Conservation (phyloP, 805 yeast genomes). For the Saccharomycopsis sp. region DNA sequence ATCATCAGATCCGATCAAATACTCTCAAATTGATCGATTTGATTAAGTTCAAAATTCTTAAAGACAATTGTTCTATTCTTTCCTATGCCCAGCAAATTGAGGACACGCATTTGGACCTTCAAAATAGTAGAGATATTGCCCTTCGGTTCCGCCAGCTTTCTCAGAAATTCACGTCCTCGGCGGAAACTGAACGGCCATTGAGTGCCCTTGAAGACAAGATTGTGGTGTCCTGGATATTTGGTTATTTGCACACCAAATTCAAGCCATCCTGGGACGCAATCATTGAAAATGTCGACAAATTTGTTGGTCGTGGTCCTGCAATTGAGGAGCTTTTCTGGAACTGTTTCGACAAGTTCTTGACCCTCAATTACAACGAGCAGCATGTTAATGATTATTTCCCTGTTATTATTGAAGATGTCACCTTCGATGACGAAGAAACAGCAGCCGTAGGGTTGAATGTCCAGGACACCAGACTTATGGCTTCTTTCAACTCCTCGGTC, state of each 20-base stretch:
- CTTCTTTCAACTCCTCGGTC: constrained; percentile 31
- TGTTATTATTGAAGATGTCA: constrained; percentile 14
- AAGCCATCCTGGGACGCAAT: constrained; percentile 85
- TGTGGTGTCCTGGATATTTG: constrained; percentile 50
- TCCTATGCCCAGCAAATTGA: constrained; percentile 56
- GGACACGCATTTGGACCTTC: constrained; percentile 61
- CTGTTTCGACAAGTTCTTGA: constrained; percentile 30
- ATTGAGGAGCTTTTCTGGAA: constrained; percentile 49
- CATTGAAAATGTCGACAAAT: constrained; percentile 47
- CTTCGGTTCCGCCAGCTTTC: constrained; percentile 60
- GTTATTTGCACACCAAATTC: constrained; percentile 66
- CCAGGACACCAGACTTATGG: constrained; percentile 37
- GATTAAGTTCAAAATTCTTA: constrained; percentile 23
- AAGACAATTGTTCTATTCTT: constrained; percentile 36
- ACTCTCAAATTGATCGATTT: constrained; percentile 44
- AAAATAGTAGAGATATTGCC: constrained; percentile 67
- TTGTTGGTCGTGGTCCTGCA: constrained; percentile 31
- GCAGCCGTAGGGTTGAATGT: constrained; percentile 15
- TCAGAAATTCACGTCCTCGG: constrained; percentile 28
- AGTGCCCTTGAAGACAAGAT: constrained; percentile 26
- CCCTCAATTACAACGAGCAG: constrained; percentile 26
- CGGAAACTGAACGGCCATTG: constrained; percentile 26
- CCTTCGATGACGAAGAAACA: constrained; percentile 22
- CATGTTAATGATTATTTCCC: constrained; percentile 19
- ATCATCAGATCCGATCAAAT: constrained; percentile 42